Evolutionary conservation across 345 rosid genomes (phyloP), one percentile per base, ranked within the genome.

Genomic region (Theobroma cacao): DNA sequence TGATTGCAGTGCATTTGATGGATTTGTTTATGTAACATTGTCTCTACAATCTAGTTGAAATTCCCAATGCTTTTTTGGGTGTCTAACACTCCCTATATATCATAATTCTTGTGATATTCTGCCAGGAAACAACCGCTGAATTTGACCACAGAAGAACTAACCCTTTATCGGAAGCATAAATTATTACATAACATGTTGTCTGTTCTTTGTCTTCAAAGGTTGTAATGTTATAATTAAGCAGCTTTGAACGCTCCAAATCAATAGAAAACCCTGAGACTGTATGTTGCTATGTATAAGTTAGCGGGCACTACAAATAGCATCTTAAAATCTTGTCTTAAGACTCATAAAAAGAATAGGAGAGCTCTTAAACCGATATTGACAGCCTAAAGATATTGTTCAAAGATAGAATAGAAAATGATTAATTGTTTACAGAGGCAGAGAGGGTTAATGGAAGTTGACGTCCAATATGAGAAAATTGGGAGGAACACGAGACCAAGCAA

Each of bases 401-500:
- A 76, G 66, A 58, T 24, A 26, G 76, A 82, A 75, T 75, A 75
- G n/a, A 77, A 68, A 74, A 80, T 24, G 59, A 74, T 30, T 13
- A 34, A 41, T 82, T 72, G 61, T 76, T 80, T 70, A 76, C 43
- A 41, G 13, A 31, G 63, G 55, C 14, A n/a, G n/a, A n/a, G 20
- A 80, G 63, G 72, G 79, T 67, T 31, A 48, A 45, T 78, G 71
- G 85, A 76, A 70, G 68, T 72, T 76, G 75, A 66, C 76, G 87
- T 77, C 82, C 52, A 58, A 47, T 40, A 63, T 72, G 53, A 82
- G 80, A 80, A n/a, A n/a, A n/a, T n/a, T 78, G 89, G 85, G 86
- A 61, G 90, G 77, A 86, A 83, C 87, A 86, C 90, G 78, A 86
- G 84, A 82, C 76, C 85, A 82, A 81, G 87, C 91, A 83, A 85